Evolutionary conservation across 495 filamentous ascomycete species (phyloP), one percentile per base, ranked within the genome.

Genomic region (Aspergillus wentii): DNA sequence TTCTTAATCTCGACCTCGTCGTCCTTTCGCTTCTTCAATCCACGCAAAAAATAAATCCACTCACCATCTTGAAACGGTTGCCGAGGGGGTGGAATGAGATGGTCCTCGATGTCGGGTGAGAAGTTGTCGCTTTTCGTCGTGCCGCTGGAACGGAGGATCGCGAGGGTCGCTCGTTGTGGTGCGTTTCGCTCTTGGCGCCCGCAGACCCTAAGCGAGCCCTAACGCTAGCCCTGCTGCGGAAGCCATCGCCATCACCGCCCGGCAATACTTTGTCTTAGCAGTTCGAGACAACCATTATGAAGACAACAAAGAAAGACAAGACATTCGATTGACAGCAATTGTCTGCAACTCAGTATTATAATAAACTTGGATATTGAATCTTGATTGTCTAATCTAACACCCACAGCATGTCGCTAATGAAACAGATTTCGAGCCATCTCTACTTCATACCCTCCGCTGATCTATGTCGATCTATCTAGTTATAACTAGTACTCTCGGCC

Each of bases 51-150:
- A 32, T 37, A 38, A 47, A 40, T 55, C 35, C 29, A 69, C 72
- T 73, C 62, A 76, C 72, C 71, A 75, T 75, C 68, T 72, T 76
- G 69, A 66, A 61, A 62, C 54, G 65, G 57, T 67, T 70, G 65
- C 64, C 65, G 68, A 55, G 55, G 54, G 50, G 48, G n/a, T n/a
- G n/a, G 43, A 52, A 49, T 55, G 45, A 43, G 66, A 68, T 67
- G 68, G 68, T 66, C 66, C 63, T 66, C 56, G 59, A 55, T 63
- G 65, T 57, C 58, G 61, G 57, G 49, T 59, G 55, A 51, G 59
- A 60, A 64, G 63, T 59, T 67, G 63, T 62, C 64, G 66, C 57
- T 66, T 61, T 66, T 65, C 57, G 55, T 56, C 48, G 34, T 56
- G 56, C 62, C 63, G 57, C 59, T 56, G 38, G 47, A 60, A 52